Percentiles rank a stretch among this genome's conserved stretches.
phyloP scores from a whole-genome alignment of 2,329 filamentous ascomycete genomes.

The Colletotrichum shisoi region DNA sequence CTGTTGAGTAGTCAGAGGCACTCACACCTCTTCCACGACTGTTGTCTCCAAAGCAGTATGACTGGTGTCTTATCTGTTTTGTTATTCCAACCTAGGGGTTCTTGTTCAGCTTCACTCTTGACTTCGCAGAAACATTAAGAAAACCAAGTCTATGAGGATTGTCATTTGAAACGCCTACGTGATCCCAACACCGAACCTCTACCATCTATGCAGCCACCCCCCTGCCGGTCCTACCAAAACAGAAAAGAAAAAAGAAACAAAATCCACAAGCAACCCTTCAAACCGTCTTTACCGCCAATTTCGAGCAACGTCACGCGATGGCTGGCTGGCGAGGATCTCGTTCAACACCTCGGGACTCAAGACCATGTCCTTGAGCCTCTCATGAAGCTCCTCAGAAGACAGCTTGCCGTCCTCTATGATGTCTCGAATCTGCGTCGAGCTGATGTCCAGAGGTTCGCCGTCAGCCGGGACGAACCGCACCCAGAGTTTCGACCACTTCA shows the following conservation, averaged over 20 bases:
- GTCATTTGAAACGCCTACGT: not conserved
- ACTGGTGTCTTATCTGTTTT: too few relatives aligned
- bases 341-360: not conserved
- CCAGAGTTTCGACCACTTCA: not conserved
- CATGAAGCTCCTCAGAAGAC: not conserved
- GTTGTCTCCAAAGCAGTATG: not conserved
- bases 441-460: not conserved
- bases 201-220: too few relatives aligned
- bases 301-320: too few relatives aligned
- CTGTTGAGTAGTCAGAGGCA: not conserved
- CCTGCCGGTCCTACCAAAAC: not conserved
- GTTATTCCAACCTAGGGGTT: too few relatives aligned
- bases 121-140: not conserved
- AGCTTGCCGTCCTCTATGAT: not conserved
- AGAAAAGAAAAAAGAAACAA: too few relatives aligned
- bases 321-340: not conserved
- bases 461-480: constrained; percentile 8
- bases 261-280: not conserved
- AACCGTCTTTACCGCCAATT: not conserved
- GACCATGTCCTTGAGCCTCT: not conserved
- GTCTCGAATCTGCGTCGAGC: not conserved
- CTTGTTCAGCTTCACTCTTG: too few relatives aligned
- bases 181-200: not conserved
- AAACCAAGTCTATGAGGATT: not conserved
- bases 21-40: not conserved